phyloP scores from a whole-genome alignment of 1,139 yeast genomes.

The Saccharomycopsis crataegensis region DNA sequence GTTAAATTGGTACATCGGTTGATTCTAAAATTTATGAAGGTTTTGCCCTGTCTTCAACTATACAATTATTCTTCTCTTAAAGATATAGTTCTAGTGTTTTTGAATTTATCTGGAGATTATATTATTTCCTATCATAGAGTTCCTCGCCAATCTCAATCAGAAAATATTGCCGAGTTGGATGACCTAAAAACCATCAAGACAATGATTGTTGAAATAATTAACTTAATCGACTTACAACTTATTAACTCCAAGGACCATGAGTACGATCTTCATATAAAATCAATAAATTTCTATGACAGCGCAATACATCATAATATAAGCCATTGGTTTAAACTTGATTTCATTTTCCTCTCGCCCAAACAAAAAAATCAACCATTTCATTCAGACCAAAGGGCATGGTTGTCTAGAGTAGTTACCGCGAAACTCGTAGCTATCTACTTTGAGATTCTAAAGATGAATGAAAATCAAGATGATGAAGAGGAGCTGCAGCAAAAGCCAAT shows the following conservation, averaged over 20 bases:
- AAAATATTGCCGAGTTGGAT: not conserved
- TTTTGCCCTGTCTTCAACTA: not conserved
- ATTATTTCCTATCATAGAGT: not conserved
- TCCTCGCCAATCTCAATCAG: too few relatives aligned
- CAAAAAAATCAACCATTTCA: not conserved
- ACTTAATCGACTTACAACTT: not conserved
- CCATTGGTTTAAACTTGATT: conserved; percentile 14
- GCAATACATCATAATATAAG: not conserved
- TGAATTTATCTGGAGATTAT: conserved; percentile 3
- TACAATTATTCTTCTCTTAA: conserved; percentile 6
- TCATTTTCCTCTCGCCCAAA: conserved; percentile 1
- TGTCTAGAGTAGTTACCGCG: not conserved
- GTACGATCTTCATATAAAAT: not conserved
- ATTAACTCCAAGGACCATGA: not conserved
- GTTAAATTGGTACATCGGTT: not conserved
- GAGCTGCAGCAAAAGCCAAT: too few relatives aligned
- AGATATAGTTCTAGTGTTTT: conserved; percentile 6
- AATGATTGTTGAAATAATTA: not conserved
- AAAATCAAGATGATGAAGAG: too few relatives aligned
- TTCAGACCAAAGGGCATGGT: conserved; percentile 8
- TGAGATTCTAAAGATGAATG: not conserved
- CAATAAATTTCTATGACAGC: conserved; percentile 5
- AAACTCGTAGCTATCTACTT: conserved; percentile 3
- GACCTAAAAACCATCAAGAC: too few relatives aligned
- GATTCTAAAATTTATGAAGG: not conserved